Evolutionary conservation across 2,329 filamentous ascomycete genomes (phyloP), one percentile per base, ranked within the genome.

Genomic region (Scedosporium dehoogii): DNA sequence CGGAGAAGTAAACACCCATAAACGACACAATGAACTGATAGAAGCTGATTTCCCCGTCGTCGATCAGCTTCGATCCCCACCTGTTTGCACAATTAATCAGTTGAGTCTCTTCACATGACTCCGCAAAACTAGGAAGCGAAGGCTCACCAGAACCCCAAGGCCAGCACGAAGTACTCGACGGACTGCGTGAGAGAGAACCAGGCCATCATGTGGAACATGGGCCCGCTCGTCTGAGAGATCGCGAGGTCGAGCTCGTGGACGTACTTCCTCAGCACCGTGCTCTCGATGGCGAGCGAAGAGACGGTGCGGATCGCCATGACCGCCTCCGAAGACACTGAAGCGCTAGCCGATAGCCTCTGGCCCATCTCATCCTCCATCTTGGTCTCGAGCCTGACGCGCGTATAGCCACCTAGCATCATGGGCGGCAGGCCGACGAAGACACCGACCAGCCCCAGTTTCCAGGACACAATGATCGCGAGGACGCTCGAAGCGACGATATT

Each of bases 401-500:
- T 63, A 59, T 79, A 80, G 2, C 80, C 80, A 0, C 77, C 71
- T 0, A 71, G 66, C 2, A 82, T 67, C 21, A 83, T 70, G 0
- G 76, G 72, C 0, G 80, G 75, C 14, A 83, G 67, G 2, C 76
- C 77, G 16, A 75, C 78, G 41, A 81, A 74, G 1, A 77, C 70
- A 0, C 80, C 70, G 0, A 79, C 76, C 0, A 84, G 71, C 0
- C 78, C 79, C 1, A 84, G 72, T 60, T 80, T 81, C 78, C 78
- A 84, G 0, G 78, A 78, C 53, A 73, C 73, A 2, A 69, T 74
- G 5, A 84, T 71, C 2, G 77, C 76, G 0, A 84, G 70, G 7
- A 79, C 70, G 16, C 74, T 73, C 64, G 75, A 78, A 0, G 77
- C 75, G 1, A 81, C 6, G 1, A 83, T 65, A 46, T 77, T 82